These are phyloP conservation scores for Rhizopogon rudus DNA, from an alignment of 768 basidiomycete species.

Conservation along the genomic window DNA sequence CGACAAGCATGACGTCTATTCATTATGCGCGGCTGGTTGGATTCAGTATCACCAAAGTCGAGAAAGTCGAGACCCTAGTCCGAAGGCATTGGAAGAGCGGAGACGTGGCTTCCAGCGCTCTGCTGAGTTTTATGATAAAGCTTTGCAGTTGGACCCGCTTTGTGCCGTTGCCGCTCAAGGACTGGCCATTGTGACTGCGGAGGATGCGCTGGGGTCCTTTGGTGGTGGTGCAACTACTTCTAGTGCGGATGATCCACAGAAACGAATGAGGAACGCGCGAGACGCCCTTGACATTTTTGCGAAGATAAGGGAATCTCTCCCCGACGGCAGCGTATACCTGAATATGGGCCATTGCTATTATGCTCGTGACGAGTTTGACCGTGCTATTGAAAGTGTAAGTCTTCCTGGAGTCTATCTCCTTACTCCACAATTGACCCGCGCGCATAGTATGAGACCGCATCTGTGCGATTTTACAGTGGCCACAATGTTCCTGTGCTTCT, in stretches of 20 bases:
- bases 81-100: slow-evolving; percentile 55
- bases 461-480: slow-evolving; percentile 66
- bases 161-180: slow-evolving; percentile 96
- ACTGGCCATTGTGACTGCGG: slow-evolving; percentile 89
- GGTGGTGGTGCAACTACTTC: slow-evolving; percentile 46
- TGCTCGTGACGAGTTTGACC: slow-evolving; percentile 87
- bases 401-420: not conserved
- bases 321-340: slow-evolving; percentile 81
- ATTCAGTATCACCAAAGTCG: slow-evolving; percentile 82
- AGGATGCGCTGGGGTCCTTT: slow-evolving; percentile 76
- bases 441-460: slow-evolving; percentile 86
- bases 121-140: slow-evolving; percentile 92
- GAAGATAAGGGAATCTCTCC: slow-evolving; percentile 83
- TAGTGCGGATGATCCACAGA: slow-evolving; percentile 58
- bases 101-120: slow-evolving; percentile 72
- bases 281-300: slow-evolving; percentile 89
- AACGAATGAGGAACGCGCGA: slow-evolving; percentile 66
- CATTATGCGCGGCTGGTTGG: slow-evolving; percentile 86
- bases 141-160: slow-evolving; percentile 73
- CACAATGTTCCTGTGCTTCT: slow-evolving; percentile 74
- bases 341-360: slow-evolving; percentile 98
- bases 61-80: slow-evolving; percentile 66
- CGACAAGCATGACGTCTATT: slow-evolving; percentile 86
- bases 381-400: slow-evolving; percentile 92
- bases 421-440: not conserved